Evolutionary conservation across 2,329 filamentous ascomycete genomes (phyloP).

Genomic region (Tolypocladium nubicola): DNA sequence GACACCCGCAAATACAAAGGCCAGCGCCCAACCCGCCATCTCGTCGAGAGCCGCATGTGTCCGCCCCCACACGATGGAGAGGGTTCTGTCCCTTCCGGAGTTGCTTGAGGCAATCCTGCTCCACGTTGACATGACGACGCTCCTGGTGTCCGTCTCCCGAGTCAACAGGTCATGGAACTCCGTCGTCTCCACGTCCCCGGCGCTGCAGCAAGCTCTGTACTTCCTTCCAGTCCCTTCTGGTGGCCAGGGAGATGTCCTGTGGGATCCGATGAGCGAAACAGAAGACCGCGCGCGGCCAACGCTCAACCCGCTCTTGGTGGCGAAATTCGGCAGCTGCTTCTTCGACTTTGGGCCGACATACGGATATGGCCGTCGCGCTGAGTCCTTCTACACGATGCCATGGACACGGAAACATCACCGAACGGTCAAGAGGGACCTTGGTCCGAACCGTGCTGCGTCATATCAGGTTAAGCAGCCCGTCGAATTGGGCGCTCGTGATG

Average conservation of each 20-base stretch:
- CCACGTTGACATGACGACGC: slow-evolving; percentile 13
- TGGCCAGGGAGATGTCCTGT: neutral
- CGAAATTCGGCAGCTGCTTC: too few species aligned
- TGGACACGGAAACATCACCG: too few species aligned
- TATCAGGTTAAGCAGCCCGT: too few species aligned
- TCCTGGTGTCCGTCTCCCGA: slow-evolving; percentile 13
- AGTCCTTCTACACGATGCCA: too few species aligned
- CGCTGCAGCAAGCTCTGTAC: slow-evolving; percentile 1
- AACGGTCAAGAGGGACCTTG: too few species aligned
- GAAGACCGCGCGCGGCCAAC: neutral
- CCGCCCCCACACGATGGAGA: too few species aligned
- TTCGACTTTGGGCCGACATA: too few species aligned
- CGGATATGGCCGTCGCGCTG: neutral
- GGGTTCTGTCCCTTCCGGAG: slow-evolving; percentile 11
- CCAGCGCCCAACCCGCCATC: neutral
- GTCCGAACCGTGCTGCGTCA: too few species aligned
- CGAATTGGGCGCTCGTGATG: neutral
- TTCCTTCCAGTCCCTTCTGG: neutral
- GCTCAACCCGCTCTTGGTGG: too few species aligned
- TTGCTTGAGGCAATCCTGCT: slow-evolving; percentile 15
- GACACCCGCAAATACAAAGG: neutral
- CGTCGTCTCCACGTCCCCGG: neutral
- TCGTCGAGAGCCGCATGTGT: too few species aligned
- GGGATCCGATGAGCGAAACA: neutral
- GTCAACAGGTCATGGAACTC: slow-evolving; percentile 12